Evolutionary conservation across 495 filamentous ascomycete species (phyloP), one percentile per base, ranked within the genome.

Genomic region (Lichina pygmaea): DNA sequence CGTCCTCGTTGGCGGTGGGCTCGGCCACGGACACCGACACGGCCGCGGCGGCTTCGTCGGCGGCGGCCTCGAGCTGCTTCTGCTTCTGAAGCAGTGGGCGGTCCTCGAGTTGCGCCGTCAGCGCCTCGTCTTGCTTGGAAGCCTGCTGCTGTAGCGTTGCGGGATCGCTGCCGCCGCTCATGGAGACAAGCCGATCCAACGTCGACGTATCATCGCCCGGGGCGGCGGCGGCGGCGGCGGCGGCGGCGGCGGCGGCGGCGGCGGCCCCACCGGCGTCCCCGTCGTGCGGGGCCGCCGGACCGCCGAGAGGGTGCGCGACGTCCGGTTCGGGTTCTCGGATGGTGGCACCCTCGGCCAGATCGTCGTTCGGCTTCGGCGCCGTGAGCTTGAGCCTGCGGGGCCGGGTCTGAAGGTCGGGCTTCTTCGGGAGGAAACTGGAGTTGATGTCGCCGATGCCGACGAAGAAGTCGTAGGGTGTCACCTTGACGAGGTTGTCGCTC

Each of bases 361-460:
- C 46, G 5, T 44, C 41, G 4, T 48, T 43, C n/a, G 30, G 10
- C 10, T 52, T 37, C 32, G 45, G 43, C 10, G 41, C 13, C 17
- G 49, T 47, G 8, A 40, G 36, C 31, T 12, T 36, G 42, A 46
- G 42, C 44, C 50, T 50, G 6, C 34, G 16, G 15, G 60, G 50
- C 34, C 61, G 49, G 0, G 62, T 51, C 43, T 71, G 68, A 17
- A 86, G 59, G 44, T 86, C 85, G 51, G 82, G 74, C 43, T 81
- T 74, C 56, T 92, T 89, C 0, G 89, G 91, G 45, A 99, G 57
- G 57, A 95, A 95, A 52, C 81, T 93, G 3, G 89, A 91, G 63
- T 99, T 99, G 64, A 99, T 99, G 58, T 99, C 89, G 42, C 89
- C 89, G 53, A 93, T 94, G 24, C 91, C 91, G 32, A 86, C 78